Conservation (phyloP, 495 filamentous ascomycete genomes). For the Daldinia decipiens region DNA sequence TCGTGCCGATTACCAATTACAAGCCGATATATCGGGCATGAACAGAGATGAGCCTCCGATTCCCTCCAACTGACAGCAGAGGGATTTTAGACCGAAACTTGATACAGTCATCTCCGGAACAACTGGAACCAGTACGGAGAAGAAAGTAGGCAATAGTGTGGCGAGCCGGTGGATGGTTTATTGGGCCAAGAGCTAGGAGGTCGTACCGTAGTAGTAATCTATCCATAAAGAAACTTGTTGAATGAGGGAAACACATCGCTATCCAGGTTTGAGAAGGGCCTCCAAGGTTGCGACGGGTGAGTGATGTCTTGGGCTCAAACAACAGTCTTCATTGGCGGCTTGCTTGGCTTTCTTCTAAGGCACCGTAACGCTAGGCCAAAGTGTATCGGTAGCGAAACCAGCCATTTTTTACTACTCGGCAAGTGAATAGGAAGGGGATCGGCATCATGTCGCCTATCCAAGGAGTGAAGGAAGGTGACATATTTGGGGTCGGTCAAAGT, state of each 20-base stretch:
- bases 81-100: slow-evolving; percentile 4
- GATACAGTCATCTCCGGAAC: slow-evolving; percentile 26
- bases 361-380: slow-evolving; percentile 28
- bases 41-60: slow-evolving; percentile 16
- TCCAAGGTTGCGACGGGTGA: slow-evolving; percentile 31
- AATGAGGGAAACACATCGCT: slow-evolving; percentile 38
- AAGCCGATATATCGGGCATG: slow-evolving; percentile 4
- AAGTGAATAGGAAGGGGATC: slow-evolving; percentile 23
- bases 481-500: slow-evolving; percentile 12
- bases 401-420: slow-evolving; percentile 6
- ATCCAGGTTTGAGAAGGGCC: slow-evolving; percentile 28
- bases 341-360: slow-evolving; percentile 13
- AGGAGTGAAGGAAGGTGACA: slow-evolving; percentile 30
- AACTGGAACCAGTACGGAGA: slow-evolving; percentile 9
- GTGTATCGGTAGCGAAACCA: slow-evolving; percentile 9
- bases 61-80: not conserved
- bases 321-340: slow-evolving; percentile 20
- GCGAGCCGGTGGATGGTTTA: slow-evolving; percentile 22
- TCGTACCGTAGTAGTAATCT: slow-evolving; percentile 44
- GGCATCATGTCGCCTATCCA: slow-evolving; percentile 11
- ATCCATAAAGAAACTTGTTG: slow-evolving; percentile 27
- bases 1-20: slow-evolving; percentile 21
- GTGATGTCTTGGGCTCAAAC: slow-evolving; percentile 26
- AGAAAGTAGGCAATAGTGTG: slow-evolving; percentile 31
- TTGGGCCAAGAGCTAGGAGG: slow-evolving; percentile 34